Evolutionary conservation across 768 basidiomycete species (phyloP).

Genomic region (Suillus paluster): DNA sequence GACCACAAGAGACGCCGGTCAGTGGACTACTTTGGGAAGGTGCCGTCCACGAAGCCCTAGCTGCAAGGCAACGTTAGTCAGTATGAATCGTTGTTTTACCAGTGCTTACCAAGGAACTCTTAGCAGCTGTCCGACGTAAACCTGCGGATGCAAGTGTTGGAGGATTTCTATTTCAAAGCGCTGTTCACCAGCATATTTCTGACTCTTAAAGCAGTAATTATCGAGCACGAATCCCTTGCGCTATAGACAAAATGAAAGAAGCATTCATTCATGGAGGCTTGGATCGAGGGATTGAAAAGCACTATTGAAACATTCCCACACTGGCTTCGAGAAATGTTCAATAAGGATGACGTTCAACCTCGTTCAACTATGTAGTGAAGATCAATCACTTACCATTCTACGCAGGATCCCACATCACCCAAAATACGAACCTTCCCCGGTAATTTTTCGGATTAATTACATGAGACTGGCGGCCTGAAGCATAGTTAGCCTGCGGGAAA

Average conservation of each 20-base stretch:
- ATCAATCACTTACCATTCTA: neutral
- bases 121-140: neutral
- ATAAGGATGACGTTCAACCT: no score
- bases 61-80: conserved; percentile 1
- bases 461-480: neutral
- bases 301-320: conserved; percentile 2
- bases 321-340: neutral
- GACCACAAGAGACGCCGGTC: neutral
- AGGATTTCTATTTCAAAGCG: neutral
- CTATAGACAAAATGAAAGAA: neutral
- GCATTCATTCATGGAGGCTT: neutral
- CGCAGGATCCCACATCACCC: neutral
- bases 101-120: neutral
- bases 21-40: neutral
- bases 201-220: neutral
- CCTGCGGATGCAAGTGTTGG: neutral
- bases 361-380: no score
- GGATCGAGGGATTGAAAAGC: neutral
- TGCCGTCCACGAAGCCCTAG: neutral
- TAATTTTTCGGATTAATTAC: neutral
- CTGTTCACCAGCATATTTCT: neutral
- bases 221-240: neutral
- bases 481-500: neutral
- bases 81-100: neutral
- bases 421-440: neutral